Conservation (phyloP, 176 grass and related monocot genomes). For the Saccharum officinarum region DNA sequence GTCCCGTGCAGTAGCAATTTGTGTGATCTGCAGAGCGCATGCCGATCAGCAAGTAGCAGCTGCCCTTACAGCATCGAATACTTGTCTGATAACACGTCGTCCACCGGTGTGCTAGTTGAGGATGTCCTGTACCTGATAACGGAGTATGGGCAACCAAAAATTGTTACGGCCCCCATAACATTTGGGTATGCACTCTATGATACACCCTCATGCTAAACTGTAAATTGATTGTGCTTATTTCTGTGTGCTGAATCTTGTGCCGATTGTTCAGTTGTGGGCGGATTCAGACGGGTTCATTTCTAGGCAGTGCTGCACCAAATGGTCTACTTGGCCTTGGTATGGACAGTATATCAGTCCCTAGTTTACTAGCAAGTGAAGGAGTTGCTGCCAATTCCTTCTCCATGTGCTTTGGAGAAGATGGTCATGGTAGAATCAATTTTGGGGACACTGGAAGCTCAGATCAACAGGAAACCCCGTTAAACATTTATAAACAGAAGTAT, state of each 20-base stretch:
- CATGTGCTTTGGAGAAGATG: conserved; percentile 80
- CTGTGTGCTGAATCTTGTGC: conserved; percentile 12
- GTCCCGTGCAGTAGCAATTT: conserved; percentile 70
- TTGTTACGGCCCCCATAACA: conserved; percentile 59
- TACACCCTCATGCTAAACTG: not conserved
- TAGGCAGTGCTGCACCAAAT: conserved; percentile 68
- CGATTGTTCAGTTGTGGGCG: conserved; percentile 75
- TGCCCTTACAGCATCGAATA: conserved; percentile 76
- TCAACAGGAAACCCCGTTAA: conserved; percentile 78
- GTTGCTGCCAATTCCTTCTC: conserved; percentile 79
- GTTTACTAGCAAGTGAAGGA: conserved; percentile 69
- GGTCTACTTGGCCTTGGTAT: conserved; percentile 89
- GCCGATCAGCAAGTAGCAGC: conserved; percentile 43
- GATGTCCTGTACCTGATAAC: conserved; percentile 76
- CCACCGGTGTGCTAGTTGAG: conserved; percentile 71
- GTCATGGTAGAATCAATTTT: conserved; percentile 80
- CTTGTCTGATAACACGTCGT: conserved; percentile 75
- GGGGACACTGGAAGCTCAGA: conserved; percentile 85
- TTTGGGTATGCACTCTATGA: conserved; percentile 68
- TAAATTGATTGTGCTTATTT: not conserved
- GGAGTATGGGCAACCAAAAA: conserved; percentile 39
- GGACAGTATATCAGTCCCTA: conserved; percentile 75
- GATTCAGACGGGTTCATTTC: conserved; percentile 74
- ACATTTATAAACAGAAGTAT: conserved; percentile 58
- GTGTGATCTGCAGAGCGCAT: conserved; percentile 48